Evolutionary conservation across 257 asterid species (phyloP).

Genomic region (Lycium ferocissimum): DNA sequence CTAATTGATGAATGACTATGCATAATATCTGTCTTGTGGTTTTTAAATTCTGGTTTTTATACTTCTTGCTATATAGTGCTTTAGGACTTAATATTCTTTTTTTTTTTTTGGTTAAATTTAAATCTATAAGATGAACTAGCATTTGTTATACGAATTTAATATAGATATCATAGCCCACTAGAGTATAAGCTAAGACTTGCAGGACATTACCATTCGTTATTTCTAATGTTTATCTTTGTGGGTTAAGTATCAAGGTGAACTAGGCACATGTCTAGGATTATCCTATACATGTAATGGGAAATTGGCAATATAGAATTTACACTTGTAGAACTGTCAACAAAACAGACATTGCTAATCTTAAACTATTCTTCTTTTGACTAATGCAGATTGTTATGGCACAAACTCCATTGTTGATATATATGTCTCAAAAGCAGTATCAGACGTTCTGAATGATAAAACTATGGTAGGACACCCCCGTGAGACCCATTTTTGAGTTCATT

Average conservation of each 20-base stretch:
- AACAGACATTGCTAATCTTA: conserved; percentile 29
- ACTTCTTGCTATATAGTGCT: neutral
- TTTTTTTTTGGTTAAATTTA: neutral
- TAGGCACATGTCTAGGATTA: conserved; percentile 19
- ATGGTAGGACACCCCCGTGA: conserved; percentile 54
- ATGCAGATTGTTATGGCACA: conserved; percentile 67
- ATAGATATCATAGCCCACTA: conserved; percentile 6
- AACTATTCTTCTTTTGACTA: conserved; percentile 33
- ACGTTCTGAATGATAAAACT: conserved; percentile 60
- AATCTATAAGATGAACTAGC: conserved; percentile 17
- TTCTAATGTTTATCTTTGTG: neutral
- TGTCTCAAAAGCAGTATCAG: conserved; percentile 64
- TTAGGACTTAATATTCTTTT: neutral
- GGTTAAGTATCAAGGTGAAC: conserved; percentile 9
- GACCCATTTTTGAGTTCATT: conserved; percentile 14
- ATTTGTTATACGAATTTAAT: neutral
- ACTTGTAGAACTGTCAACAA: neutral
- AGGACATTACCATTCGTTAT: neutral
- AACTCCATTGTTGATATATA: conserved; percentile 66
- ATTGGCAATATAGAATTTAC: neutral
- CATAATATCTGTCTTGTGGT: conserved; percentile 19
- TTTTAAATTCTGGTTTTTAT: neutral
- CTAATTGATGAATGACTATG: neutral
- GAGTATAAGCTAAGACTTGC: neutral
- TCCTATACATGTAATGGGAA: neutral